Percentiles rank a stretch among this genome's conserved stretches.
Evolutionary conservation across 257 asterid species (phyloP).

Genomic region (Plantago major): DNA sequence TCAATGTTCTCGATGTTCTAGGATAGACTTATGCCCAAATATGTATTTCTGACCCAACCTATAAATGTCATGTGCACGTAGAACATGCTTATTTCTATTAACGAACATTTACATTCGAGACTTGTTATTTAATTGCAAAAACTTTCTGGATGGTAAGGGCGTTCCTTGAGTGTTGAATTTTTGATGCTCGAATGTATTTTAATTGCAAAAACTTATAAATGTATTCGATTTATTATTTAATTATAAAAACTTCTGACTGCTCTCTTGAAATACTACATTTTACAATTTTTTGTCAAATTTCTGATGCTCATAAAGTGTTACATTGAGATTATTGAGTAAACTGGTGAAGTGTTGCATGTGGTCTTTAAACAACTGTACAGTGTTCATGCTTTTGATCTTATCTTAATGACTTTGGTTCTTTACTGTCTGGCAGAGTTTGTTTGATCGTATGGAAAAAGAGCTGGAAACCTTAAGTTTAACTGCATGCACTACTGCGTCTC

Average conservation of each 20-base stretch:
- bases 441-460: slow-evolving; percentile 72
- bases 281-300: neutral
- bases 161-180: too few species aligned
- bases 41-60: neutral
- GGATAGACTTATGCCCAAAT: neutral
- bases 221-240: neutral
- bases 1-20: neutral
- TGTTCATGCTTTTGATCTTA: slow-evolving; percentile 4
- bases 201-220: neutral
- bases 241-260: too few species aligned
- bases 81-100: too few species aligned
- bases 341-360: neutral
- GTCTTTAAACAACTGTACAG: slow-evolving; percentile 4
- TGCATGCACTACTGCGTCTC: slow-evolving; percentile 30
- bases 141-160: too few species aligned
- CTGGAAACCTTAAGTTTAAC: slow-evolving; percentile 51
- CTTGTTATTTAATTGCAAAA: too few species aligned
- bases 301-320: slow-evolving; percentile 4
- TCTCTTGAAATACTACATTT: too few species aligned
- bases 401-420: slow-evolving; percentile 12
- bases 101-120: too few species aligned
- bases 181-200: too few species aligned
- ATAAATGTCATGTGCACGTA: neutral
- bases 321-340: slow-evolving; percentile 8
- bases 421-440: slow-evolving; percentile 51